Evolutionary conservation across 1,139 yeast species (phyloP), one percentile per base, ranked within the genome.

Genomic region (Yamadazyma songkhlaensis): DNA sequence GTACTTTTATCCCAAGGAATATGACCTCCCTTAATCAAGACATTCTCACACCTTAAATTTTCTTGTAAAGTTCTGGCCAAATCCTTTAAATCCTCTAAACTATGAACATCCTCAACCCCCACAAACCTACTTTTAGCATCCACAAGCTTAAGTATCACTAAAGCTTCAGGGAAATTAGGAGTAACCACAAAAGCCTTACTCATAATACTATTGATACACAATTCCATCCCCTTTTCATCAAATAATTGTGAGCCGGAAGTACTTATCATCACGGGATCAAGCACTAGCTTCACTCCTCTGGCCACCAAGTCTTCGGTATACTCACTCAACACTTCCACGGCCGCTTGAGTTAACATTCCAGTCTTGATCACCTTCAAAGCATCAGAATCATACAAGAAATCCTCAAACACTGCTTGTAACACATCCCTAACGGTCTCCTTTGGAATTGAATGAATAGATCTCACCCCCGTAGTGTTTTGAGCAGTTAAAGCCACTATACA

Each of bases 11-110:
- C 54, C 72, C 82, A 79, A 3, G 87, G 80, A 12, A 72, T 55
- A 55, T 87, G 96, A 0, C 96, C 96, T 14, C 96, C 96, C 59
- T 88, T 89, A 12, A 89, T 69, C 32, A 88, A 62, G 7, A 89
- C 72, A 44, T 78, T 79, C 12, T 62, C 46, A 45, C 83, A 74
- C 4, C 71, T 66, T 2, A 81, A 59, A 3, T 44, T 44, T 4
- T 48, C 39, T 37, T 71, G 72, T 15, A 84, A 67, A 3, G 50
- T 45, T 23, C 58, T 54, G 0, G 81, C 84, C 42, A 80, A 60
- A 1, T 13, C 12, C 9, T 32, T 36, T 11, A 41, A 36, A 6
- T 37, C 2, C 10, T 37, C 37, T 10, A 42, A 9, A 10, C 9
- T 32, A 2, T 43, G 45, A 14, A 44, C 30, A 11, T 32, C 31